Evolutionary conservation across 768 basidiomycete genomes (phyloP).

Genomic region (Amanita molliuscula): DNA sequence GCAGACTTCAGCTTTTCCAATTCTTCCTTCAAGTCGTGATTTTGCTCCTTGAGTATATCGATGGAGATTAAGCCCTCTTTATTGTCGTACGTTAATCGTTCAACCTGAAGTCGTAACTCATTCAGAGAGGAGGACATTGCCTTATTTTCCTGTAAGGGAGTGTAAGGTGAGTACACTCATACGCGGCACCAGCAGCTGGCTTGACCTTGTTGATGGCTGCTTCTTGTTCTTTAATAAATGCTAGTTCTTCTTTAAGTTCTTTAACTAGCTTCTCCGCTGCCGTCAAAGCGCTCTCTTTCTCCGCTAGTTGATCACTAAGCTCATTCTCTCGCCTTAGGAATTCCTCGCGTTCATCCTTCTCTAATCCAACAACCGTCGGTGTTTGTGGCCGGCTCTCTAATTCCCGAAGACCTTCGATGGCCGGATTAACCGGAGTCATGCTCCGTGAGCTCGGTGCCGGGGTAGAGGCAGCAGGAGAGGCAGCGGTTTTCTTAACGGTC

Average conservation of each 20-base stretch:
- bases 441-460: conserved; percentile 38
- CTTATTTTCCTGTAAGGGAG: conserved; percentile 71
- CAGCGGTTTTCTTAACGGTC: conserved; percentile 53
- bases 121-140: conserved; percentile 87
- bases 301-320: conserved; percentile 84
- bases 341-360: conserved; percentile 96
- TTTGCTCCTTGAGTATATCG: conserved; percentile 94
- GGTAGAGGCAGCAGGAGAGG: conserved; percentile 52
- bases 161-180: not conserved
- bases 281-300: conserved; percentile 75
- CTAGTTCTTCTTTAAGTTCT: conserved; percentile 82
- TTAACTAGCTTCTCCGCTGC: conserved; percentile 80
- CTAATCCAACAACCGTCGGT: conserved; percentile 77
- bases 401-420: conserved; percentile 64
- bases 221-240: conserved; percentile 89
- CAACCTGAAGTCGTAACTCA: conserved; percentile 85
- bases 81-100: conserved; percentile 89
- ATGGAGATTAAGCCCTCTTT: conserved; percentile 90
- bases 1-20: conserved; percentile 83
- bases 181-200: conserved; percentile 4
- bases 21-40: conserved; percentile 74
- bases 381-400: conserved; percentile 85
- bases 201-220: conserved; percentile 61
- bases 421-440: conserved; percentile 67
- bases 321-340: conserved; percentile 96